phyloP scores from a whole-genome alignment of 805 yeast genomes.

The Hagleromyces aurorensis region DNA sequence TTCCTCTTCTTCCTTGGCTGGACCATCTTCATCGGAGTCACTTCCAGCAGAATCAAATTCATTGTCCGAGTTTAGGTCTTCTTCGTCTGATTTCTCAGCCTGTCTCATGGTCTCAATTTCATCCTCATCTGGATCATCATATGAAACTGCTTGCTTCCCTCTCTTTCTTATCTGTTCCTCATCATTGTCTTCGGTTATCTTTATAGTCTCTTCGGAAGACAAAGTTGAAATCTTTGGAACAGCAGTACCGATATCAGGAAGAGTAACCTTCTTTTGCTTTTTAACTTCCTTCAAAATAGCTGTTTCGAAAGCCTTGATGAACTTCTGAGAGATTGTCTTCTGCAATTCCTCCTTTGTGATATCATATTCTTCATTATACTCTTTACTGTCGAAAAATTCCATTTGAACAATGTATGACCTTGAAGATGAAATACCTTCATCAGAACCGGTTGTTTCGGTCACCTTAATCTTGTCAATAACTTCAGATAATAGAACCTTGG shows the following conservation, averaged over 20 bases:
- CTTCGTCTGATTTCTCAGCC: constrained; percentile 74
- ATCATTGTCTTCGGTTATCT: constrained; percentile 38
- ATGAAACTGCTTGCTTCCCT: constrained; percentile 80
- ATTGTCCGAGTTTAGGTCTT: constrained; percentile 36
- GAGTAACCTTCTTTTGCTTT: constrained; percentile 57
- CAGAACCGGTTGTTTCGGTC: constrained; percentile 75
- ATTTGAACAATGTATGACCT: constrained; percentile 72
- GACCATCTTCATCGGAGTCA: constrained; percentile 38
- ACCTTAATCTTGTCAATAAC: constrained; percentile 79
- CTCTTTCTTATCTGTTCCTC: constrained; percentile 54
- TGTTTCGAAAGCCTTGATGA: constrained; percentile 62
- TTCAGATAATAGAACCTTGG: constrained; percentile 79
- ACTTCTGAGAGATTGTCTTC: constrained; percentile 51
- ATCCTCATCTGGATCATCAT: constrained; percentile 93
- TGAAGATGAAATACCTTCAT: constrained; percentile 37
- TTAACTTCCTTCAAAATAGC: constrained; percentile 74
- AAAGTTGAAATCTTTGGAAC: constrained; percentile 48
- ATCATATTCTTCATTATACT: constrained; percentile 84
- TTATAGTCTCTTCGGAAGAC: constrained; percentile 33
- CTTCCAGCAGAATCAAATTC: constrained; percentile 34
- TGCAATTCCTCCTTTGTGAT: constrained; percentile 75
- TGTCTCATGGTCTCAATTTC: constrained; percentile 83
- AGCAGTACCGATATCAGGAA: constrained; percentile 65
- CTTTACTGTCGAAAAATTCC: constrained; percentile 64
- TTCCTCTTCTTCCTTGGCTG: constrained; percentile 33